Evolutionary conservation across 2,329 filamentous ascomycete genomes (phyloP), one percentile per base, ranked within the genome.

Genomic region (Bipolaris zeicola): DNA sequence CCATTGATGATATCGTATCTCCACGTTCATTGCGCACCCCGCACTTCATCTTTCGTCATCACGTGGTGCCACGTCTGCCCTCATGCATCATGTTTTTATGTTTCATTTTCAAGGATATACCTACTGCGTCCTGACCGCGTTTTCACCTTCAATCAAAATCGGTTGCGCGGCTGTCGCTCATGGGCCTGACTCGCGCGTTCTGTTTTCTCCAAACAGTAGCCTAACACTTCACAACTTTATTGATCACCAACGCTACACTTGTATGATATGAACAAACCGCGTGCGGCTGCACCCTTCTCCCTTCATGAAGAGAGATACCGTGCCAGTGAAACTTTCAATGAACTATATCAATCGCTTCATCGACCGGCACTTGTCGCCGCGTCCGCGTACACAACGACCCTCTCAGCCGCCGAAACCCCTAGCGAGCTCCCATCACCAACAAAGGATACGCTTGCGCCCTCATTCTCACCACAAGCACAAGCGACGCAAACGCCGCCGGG

Each of bases 271-370:
- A 43, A 33, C 47, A 53, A 55, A 49, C 52, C 7, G 6, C 28
- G 20, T 38, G 11, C 24, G 3, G 41, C 41, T 33, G 37, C 39
- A 14, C 43, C 6, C 24, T 34, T n/a, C 18, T 34, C 42, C 10
- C 14, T 55, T 16, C 31, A 47, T 18, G 18, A 45, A 28, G 37
- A 50, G 22, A 46, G 16, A 24, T 7, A 31, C 11, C 24, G n/a
- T 22, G 31, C 22, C 16, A 39, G 16, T 22, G 22, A 18, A 18
- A 20, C 18, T 28, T 31, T 60, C 45, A 50, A 54, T 59, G 57
- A 43, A 62, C 18, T 60, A 55, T 50, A 49, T 65, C 39, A 55
- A 53, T 50, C 57, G 50, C 36, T 56, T 55, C 33, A 36, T 64
- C 22, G 43, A 60, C 36, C 57, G 44, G 37, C 20, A 46, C 42